A percentile compares a stretch with the other conserved stretches of the same genome.
Conservation (phyloP, 371 early-diverging fungal genomes). For the Thermomucor indicae-seudaticae region DNA sequence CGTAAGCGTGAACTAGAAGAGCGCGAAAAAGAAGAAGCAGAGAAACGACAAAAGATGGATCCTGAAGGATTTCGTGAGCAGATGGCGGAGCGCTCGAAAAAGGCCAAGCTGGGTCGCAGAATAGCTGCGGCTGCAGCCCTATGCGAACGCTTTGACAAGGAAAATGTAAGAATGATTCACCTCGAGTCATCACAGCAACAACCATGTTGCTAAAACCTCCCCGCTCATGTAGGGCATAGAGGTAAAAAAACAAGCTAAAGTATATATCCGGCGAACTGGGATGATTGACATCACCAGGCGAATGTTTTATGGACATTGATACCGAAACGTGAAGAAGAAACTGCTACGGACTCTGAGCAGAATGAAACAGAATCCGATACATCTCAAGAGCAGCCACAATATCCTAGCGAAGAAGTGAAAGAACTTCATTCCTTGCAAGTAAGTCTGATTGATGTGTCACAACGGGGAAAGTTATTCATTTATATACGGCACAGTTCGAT, state of each 20-base stretch:
- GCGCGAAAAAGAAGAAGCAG: constrained; percentile 23
- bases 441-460: constrained; percentile 2
- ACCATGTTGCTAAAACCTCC: no score
- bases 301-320: constrained; percentile 18
- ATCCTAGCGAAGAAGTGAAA: constrained; percentile 23
- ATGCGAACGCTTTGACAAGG: constrained; percentile 40
- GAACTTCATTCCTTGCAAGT: constrained; percentile 19
- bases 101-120: constrained; percentile 18
- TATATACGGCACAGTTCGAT: constrained; percentile 6
- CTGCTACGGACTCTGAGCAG: constrained; percentile 10
- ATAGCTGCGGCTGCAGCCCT: constrained; percentile 32
- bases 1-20: constrained; percentile 39
- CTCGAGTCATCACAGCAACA: no score
- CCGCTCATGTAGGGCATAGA: constrained; percentile 18
- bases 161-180: constrained; percentile 22
- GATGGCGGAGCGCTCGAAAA: constrained; percentile 30
- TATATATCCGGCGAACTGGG: background rate
- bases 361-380: constrained; percentile 14
- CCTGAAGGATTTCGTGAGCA: constrained; percentile 29
- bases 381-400: constrained; percentile 15
- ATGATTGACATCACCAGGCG: background rate
- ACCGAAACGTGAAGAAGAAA: constrained; percentile 11
- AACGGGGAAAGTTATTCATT: background rate
- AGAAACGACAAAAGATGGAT: constrained; percentile 24
- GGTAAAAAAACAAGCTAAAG: background rate